These are phyloP conservation scores for Skeletonema marinoi DNA, from an alignment of 108 stramenopile genomes.

Conservation along the genomic window DNA sequence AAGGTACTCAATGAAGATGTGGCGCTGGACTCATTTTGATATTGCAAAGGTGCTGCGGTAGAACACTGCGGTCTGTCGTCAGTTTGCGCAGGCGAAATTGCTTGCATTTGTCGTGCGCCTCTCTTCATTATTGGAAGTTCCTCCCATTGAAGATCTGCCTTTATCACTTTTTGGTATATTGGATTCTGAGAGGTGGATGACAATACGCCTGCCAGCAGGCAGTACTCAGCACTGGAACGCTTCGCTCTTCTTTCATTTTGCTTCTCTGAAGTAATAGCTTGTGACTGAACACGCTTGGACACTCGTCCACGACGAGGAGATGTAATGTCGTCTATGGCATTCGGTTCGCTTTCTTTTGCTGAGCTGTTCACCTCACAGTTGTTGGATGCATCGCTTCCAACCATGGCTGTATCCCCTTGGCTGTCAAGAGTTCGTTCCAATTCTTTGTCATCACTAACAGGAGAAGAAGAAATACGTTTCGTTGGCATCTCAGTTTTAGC, in stretches of 20 bases:
- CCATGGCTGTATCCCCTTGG: background rate
- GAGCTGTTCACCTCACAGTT: background rate
- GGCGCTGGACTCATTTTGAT: background rate
- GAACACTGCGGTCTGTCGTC: conserved; percentile 6
- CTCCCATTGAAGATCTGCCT: conserved; percentile 24
- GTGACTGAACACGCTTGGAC: conserved; percentile 75
- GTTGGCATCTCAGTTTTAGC: background rate
- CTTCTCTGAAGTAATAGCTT: conserved; percentile 66
- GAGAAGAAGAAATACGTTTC: background rate
- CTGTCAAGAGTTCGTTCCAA: background rate
- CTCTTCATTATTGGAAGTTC: conserved; percentile 12
- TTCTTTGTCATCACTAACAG: background rate
- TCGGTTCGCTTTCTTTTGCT: background rate
- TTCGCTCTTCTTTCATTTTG: conserved; percentile 44
- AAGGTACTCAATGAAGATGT: conserved; percentile 52
- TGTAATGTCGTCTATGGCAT: conserved; percentile 1
- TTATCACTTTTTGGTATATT: conserved; percentile 7
- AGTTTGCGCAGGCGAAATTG: background rate
- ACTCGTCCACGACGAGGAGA: conserved; percentile 40
- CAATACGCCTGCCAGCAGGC: conserved; percentile 62
- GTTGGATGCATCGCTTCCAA: background rate
- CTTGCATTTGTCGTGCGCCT: background rate
- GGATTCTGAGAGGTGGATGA: conserved; percentile 56
- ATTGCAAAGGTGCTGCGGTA: background rate
- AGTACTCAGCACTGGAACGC: conserved; percentile 46